Base-by-base conservation (phyloP, 257 asterid species). In the Craterostigma plantagineum region DNA sequence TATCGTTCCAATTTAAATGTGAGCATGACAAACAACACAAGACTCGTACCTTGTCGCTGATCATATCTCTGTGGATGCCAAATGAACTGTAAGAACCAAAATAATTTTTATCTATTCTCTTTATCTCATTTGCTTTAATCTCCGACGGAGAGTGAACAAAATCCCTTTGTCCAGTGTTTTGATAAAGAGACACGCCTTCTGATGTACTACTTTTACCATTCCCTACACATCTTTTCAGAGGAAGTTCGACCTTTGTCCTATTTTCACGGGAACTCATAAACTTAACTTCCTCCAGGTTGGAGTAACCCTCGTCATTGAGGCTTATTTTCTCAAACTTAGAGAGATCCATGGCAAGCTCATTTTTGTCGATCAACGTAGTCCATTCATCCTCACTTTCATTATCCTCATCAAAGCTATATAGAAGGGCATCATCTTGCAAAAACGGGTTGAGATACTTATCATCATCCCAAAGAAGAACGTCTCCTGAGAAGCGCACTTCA, bases 51-150 rank as follows among this genome's bases (percentile, higher is more conserved):
- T 87, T 79, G 58, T 87, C 98, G 58, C 91, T 82, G 48, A 87
- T 87, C 98, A 87, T 87, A 35, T 87, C 98, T 66, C 75, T 72
- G 57, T 87, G 98, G 53, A 87, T 87, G 54, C 93, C 93, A 30
- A 70, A 87, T 27, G 95, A 87, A 72, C 95, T 70, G 53, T 87
- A 87, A 11, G 91, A 52, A 34, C 79, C 72, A 70, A 87, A 87
- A 70, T 87, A 87, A 56, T 38, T 66, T 63, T 72, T 76, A 54
- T 87, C 76, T 42, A 67, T 52, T 12, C 45, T 59, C 51, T 56
- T 61, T 52, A 82, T 67, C 39, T 62, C 57, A 51, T 72, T 65
- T 16, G 61, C 64, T 5, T 47, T 62, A 60, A 68, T 39, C 51
- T 36, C 67, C 11, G 58, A 34, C 4, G 75, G 50, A 59, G 66